These are phyloP conservation scores for Talaromyces rugulosus DNA, from an alignment of 2,329 filamentous ascomycete species.

Conservation along the genomic window DNA sequence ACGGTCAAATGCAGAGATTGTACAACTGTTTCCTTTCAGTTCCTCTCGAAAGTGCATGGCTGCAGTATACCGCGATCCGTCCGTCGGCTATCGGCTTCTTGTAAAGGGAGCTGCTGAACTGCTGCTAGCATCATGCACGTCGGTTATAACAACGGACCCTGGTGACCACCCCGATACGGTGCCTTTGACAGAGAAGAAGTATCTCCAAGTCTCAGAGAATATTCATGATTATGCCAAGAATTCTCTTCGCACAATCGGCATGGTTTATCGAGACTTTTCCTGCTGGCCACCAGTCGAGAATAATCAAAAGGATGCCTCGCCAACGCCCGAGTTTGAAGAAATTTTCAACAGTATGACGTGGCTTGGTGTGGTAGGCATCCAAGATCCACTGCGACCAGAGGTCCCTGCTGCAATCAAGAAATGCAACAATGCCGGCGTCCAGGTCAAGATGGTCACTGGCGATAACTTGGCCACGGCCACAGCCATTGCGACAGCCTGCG, in stretches of 20 bases:
- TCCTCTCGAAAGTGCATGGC: slow-evolving; percentile 67
- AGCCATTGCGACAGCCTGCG: slow-evolving; percentile 70
- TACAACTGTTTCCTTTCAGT: slow-evolving; percentile 71
- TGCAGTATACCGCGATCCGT: slow-evolving; percentile 39
- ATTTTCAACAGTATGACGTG: slow-evolving; percentile 71
- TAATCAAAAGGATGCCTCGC: slow-evolving; percentile 57
- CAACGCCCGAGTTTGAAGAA: slow-evolving; percentile 62
- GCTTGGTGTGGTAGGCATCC: slow-evolving; percentile 68
- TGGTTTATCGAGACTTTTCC: slow-evolving; percentile 69
- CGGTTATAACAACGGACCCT: slow-evolving; percentile 18
- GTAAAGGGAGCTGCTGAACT: slow-evolving; percentile 49
- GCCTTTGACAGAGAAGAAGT: slow-evolving; percentile 23
- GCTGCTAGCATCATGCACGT: slow-evolving; percentile 35
- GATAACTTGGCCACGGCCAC: slow-evolving; percentile 69
- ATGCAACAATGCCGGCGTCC: slow-evolving; percentile 65
- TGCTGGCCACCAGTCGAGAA: slow-evolving; percentile 60
- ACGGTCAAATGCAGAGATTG: slow-evolving; percentile 55
- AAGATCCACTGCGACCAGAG: slow-evolving; percentile 66
- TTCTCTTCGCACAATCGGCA: slow-evolving; percentile 70
- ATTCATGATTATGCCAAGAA: slow-evolving; percentile 44
- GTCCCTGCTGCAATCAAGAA: slow-evolving; percentile 64
- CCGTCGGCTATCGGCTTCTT: slow-evolving; percentile 40
- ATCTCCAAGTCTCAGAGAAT: slow-evolving; percentile 24
- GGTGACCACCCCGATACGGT: neutral
- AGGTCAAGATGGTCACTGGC: slow-evolving; percentile 68